phyloP scores from a whole-genome alignment of 257 asterid genomes.

The Ligustrum vulgare region DNA sequence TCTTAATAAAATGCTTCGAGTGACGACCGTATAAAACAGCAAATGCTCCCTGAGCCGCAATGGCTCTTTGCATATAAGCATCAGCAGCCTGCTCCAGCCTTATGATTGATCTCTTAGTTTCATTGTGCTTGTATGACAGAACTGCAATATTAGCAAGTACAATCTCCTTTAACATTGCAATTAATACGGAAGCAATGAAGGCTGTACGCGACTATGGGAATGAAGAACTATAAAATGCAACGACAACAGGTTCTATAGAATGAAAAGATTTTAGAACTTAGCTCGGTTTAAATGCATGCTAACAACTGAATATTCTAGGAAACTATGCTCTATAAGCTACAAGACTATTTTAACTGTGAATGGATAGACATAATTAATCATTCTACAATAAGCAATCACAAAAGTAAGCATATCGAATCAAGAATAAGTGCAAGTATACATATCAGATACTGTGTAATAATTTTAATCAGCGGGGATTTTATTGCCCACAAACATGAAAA shows the following conservation, averaged over 20 bases:
- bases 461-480: conserved; percentile 1
- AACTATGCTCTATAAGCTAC: background rate
- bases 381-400: background rate
- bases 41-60: conserved; percentile 60
- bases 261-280: background rate
- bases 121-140: conserved; percentile 42
- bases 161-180: conserved; percentile 12
- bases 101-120: conserved; percentile 51
- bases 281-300: background rate
- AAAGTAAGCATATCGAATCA: background rate
- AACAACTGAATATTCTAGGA: background rate
- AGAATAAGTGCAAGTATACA: background rate
- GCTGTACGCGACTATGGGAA: conserved; percentile 5
- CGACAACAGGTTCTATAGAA: background rate
- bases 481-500: conserved; percentile 1
- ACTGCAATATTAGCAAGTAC: conserved; percentile 46
- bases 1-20: conserved; percentile 58
- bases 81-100: conserved; percentile 80
- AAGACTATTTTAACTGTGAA: background rate
- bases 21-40: conserved; percentile 61
- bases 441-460: background rate
- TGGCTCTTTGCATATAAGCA: conserved; percentile 53
- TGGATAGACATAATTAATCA: background rate
- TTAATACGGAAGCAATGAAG: background rate
- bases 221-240: background rate